phyloP scores from a whole-genome alignment of 2,329 filamentous ascomycete species.

The Raffaelea deltoideospora region DNA sequence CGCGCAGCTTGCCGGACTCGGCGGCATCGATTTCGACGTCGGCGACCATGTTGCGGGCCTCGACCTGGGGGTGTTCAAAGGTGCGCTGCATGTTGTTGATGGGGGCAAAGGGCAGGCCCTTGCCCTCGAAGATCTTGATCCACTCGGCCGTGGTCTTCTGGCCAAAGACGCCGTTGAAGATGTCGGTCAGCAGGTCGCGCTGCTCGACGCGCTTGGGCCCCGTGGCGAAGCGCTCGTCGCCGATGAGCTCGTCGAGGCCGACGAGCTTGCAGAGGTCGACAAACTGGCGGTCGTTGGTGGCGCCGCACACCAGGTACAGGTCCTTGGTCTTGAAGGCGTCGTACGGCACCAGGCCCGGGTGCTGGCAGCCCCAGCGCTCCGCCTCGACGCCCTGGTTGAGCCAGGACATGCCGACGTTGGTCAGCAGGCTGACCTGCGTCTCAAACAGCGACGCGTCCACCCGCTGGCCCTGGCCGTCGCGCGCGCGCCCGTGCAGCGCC shows the following conservation, averaged over 20 bases:
- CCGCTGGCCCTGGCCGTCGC: slow-evolving; percentile 3
- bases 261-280: slow-evolving; percentile 1
- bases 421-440: slow-evolving; percentile 5
- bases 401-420: slow-evolving; percentile 6
- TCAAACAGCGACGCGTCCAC: slow-evolving; percentile 6
- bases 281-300: slow-evolving; percentile 4
- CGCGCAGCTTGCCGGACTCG: background rate
- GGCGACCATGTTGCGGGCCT: slow-evolving; percentile 3
- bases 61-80: slow-evolving; percentile 3
- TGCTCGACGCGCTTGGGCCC: slow-evolving; percentile 1
- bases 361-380: slow-evolving; percentile 3
- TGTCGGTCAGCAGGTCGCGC: background rate
- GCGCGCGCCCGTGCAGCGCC: slow-evolving; percentile 1
- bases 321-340: slow-evolving; percentile 4
- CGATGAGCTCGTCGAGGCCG: background rate
- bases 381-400: slow-evolving; percentile 6
- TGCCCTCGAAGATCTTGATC: slow-evolving; percentile 1
- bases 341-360: slow-evolving; percentile 4
- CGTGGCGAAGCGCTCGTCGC: slow-evolving; percentile 1
- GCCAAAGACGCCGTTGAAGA: background rate
- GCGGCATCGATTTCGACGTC: background rate
- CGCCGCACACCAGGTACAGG: slow-evolving; percentile 2
- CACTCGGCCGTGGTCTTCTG: slow-evolving; percentile 1
- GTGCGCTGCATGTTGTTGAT: slow-evolving; percentile 4
- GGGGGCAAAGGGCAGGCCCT: slow-evolving; percentile 1